phyloP scores from a whole-genome alignment of 2,329 filamentous ascomycete genomes.

The Trichoderma koningiopsis region DNA sequence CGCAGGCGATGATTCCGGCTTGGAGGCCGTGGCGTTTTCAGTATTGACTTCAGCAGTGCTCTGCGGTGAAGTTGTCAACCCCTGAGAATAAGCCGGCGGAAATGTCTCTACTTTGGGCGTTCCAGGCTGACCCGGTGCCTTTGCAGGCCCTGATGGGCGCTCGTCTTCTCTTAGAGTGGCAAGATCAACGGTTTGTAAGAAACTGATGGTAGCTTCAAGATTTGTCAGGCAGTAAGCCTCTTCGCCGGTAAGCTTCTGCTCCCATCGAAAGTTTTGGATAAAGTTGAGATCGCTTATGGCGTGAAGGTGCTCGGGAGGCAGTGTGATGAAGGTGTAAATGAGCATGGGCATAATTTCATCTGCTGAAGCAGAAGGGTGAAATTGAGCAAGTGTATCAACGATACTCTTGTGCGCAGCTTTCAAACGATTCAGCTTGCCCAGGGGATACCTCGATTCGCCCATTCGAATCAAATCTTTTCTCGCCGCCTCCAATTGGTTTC shows the following conservation, averaged over 20 bases:
- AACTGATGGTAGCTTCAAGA: conserved; percentile 90
- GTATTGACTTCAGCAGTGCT: conserved; percentile 39
- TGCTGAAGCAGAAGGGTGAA: conserved; percentile 80
- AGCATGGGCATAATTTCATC: conserved; percentile 97
- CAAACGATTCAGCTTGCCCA: conserved; percentile 87
- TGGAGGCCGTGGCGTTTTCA: conserved; percentile 40
- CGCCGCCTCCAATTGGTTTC: conserved; percentile 71
- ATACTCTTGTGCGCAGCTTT: conserved; percentile 91
- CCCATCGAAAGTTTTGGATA: conserved; percentile 86
- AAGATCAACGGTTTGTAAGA: conserved; percentile 92
- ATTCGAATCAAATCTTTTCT: conserved; percentile 72
- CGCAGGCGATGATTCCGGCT: conserved; percentile 42
- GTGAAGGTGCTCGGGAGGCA: conserved; percentile 80
- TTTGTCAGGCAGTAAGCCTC: conserved; percentile 96
- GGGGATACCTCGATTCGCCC: conserved; percentile 82
- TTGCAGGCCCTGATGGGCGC: conserved; percentile 66
- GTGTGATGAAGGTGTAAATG: conserved; percentile 93
- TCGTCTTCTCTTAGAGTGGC: conserved; percentile 85
- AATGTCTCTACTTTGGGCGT: conserved; percentile 58
- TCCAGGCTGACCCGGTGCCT: conserved; percentile 51
- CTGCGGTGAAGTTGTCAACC: conserved; percentile 41
- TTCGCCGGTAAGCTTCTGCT: conserved; percentile 86
- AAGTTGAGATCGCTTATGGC: conserved; percentile 95
- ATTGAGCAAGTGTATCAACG: conserved; percentile 76
- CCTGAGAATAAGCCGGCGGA: conserved; percentile 57